Percentiles rank a stretch among this genome's conserved stretches.
Evolutionary conservation across 1,139 yeast genomes (phyloP).

Genomic region (Entelexis sorbosivorans): DNA sequence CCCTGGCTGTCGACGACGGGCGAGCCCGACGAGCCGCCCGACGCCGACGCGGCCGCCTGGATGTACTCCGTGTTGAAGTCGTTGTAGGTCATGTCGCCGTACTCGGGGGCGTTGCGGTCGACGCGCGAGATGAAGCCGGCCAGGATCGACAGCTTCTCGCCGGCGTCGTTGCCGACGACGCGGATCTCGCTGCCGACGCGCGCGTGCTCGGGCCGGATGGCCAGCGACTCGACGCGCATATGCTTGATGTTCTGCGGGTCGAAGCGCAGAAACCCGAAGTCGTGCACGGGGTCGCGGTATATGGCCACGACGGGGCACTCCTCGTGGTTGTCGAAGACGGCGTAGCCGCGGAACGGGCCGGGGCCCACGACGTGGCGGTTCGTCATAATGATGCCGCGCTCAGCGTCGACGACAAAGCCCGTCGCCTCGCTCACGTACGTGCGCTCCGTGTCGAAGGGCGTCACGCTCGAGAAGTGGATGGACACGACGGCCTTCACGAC

Average conservation of each 20-base stretch:
- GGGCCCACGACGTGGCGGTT: conserved; percentile 93
- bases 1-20: conserved; percentile 89
- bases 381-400: conserved; percentile 71
- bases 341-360: conserved; percentile 85
- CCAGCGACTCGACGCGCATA: conserved; percentile 56
- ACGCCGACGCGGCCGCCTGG: conserved; percentile 92
- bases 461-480: conserved; percentile 78
- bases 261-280: conserved; percentile 77
- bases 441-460: conserved; percentile 74
- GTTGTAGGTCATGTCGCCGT: conserved; percentile 79
- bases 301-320: conserved; percentile 74
- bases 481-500: conserved; percentile 85
- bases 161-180: conserved; percentile 94
- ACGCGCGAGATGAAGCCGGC: conserved; percentile 83
- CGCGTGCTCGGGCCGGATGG: conserved; percentile 70
- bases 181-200: conserved; percentile 83
- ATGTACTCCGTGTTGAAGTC: conserved; percentile 94
- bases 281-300: conserved; percentile 53
- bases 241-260: conserved; percentile 63
- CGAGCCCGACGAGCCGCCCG: conserved; percentile 93
- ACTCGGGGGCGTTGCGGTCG: conserved; percentile 91
- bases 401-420: conserved; percentile 86
- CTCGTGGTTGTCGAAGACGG: conserved; percentile 88
- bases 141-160: conserved; percentile 79
- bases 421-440: conserved; percentile 83